Evolutionary conservation across 2,329 filamentous ascomycete species (phyloP).

Genomic region (Cladosporium halotolerans): DNA sequence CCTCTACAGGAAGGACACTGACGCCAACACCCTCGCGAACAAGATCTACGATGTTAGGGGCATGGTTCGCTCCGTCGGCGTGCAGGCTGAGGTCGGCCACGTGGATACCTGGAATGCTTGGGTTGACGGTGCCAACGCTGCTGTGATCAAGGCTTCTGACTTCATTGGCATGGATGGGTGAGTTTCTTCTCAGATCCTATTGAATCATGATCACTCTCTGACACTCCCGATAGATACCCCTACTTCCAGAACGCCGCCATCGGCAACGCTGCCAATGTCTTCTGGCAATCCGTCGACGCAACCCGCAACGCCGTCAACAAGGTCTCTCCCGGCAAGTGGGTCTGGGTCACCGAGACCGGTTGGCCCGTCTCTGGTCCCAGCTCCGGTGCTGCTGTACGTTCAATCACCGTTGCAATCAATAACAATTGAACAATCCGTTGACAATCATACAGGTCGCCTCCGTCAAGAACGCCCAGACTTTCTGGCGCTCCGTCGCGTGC

Average conservation of each 20-base stretch:
- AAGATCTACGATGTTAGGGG: constrained; percentile 49
- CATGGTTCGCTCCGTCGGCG: constrained; percentile 43
- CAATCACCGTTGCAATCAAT: not conserved
- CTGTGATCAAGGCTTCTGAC: constrained; percentile 57
- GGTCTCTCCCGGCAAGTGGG: constrained; percentile 29
- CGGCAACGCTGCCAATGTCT: constrained; percentile 49
- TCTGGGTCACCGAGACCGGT: constrained; percentile 39
- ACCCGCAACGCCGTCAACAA: constrained; percentile 39
- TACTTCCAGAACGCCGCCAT: constrained; percentile 59
- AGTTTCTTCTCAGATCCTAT: not conserved
- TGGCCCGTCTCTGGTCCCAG: constrained; percentile 54
- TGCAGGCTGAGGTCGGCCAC: constrained; percentile 52
- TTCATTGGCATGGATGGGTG: constrained; percentile 57
- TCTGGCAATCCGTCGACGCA: constrained; percentile 38
- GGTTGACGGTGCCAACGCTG: constrained; percentile 53
- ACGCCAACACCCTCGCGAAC: constrained; percentile 35
- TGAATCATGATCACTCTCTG: not conserved
- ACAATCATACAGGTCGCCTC: constrained; percentile 36
- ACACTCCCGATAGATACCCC: constrained; percentile 41
- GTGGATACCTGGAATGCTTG: constrained; percentile 51
- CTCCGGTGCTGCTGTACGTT: constrained; percentile 44
- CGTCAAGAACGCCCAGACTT: constrained; percentile 51
- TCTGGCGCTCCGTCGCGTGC: constrained; percentile 59
- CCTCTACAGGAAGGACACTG: constrained; percentile 52
- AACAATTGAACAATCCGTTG: not conserved